These are phyloP conservation scores for Phytophthora hibernalis DNA, from an alignment of 352 stramenopile genomes.

Conservation along the genomic window DNA sequence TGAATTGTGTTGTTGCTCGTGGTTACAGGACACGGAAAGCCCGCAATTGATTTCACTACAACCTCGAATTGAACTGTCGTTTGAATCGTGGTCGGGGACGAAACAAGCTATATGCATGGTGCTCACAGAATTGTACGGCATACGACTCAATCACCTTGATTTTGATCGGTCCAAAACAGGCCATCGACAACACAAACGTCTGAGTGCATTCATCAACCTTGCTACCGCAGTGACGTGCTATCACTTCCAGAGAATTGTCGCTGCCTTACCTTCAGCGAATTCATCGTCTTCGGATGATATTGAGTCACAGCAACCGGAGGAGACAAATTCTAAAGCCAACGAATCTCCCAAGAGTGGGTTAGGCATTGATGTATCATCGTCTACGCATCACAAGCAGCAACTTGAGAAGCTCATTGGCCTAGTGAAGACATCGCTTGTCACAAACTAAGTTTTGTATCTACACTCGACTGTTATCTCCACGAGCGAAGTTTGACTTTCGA, in stretches of 20 bases:
- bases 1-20: conserved; percentile 48
- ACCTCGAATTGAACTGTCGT: conserved; percentile 10
- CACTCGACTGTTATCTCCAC: too few relatives aligned
- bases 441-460: background rate
- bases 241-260: conserved; percentile 11
- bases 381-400: conserved; percentile 49
- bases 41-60: background rate
- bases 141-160: conserved; percentile 6
- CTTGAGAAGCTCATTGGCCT: conserved; percentile 63
- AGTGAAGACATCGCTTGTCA: conserved; percentile 45
- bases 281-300: background rate
- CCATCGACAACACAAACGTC: background rate
- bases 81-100: conserved; percentile 20
- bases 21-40: conserved; percentile 27
- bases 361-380: conserved; percentile 1
- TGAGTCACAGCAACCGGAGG: background rate
- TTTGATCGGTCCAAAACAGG: background rate
- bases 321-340: background rate
- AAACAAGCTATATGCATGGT: conserved; percentile 8
- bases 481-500: background rate
- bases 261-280: background rate
- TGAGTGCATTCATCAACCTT: conserved; percentile 27
- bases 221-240: conserved; percentile 6
- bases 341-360: background rate
- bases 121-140: conserved; percentile 27